These are phyloP conservation scores for Polysphondylium violaceum DNA, from an alignment of 78 protist genomes.

Conservation along the genomic window DNA sequence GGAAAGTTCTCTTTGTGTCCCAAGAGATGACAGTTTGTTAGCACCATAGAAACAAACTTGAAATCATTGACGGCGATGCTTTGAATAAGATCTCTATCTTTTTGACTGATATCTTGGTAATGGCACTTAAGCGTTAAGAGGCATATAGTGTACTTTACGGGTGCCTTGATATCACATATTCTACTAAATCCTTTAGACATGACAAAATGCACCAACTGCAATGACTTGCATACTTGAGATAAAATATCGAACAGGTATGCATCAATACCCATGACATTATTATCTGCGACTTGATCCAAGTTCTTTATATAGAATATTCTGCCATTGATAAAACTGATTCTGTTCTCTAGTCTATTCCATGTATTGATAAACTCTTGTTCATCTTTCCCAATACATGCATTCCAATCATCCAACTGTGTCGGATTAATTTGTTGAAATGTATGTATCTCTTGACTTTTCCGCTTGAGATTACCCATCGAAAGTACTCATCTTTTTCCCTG, in stretches of 20 bases:
- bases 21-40: neutral
- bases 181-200: neutral
- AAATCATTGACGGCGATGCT: neutral
- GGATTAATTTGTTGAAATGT: neutral
- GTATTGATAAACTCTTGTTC: neutral
- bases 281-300: too few relatives aligned
- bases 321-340: neutral
- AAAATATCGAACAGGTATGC: neutral
- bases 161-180: neutral
- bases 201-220: neutral
- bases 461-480: too few relatives aligned
- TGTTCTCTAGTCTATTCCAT: neutral
- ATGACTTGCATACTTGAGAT: neutral
- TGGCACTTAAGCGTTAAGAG: neutral
- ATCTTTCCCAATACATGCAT: neutral
- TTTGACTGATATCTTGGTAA: neutral
- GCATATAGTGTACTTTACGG: neutral
- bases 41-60: neutral
- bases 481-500: too few relatives aligned
- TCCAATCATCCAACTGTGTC: neutral
- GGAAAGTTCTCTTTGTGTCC: too few relatives aligned
- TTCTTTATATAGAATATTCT: too few relatives aligned
- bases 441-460: too few relatives aligned
- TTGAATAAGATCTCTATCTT: too few relatives aligned
- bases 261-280: neutral